Conservation (phyloP, 352 stramenopile species). For the Phytopythium kandeliae region DNA sequence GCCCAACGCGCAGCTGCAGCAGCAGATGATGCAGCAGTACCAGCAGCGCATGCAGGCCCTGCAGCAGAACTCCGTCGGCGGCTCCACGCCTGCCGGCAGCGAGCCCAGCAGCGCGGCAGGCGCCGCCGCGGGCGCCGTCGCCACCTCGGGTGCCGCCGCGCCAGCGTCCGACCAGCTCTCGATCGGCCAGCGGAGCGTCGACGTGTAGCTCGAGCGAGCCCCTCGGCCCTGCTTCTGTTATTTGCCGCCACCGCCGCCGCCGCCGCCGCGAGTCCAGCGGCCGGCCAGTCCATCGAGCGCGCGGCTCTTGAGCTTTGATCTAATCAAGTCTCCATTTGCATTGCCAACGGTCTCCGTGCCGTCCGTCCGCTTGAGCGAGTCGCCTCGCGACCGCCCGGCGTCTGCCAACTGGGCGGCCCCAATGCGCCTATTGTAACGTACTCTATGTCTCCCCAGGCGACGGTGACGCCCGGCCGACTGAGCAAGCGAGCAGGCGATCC, state of each 20-base stretch:
- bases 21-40: constrained; percentile 89
- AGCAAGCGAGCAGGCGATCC: too few species aligned
- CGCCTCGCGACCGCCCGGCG: too few species aligned
- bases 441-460: constrained; percentile 3
- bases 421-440: constrained; percentile 4
- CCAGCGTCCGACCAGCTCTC: constrained; percentile 59
- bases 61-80: constrained; percentile 39
- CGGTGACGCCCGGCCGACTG: too few species aligned
- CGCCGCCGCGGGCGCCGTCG: constrained; percentile 11
- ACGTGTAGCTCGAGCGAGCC: constrained; percentile 48
- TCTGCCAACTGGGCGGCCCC: too few species aligned
- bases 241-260: too few species aligned
- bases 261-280: too few species aligned
- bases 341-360: too few species aligned
- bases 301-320: too few species aligned
- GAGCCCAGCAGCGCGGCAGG: constrained; percentile 19
- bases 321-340: not conserved
- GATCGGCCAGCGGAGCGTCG: constrained; percentile 71
- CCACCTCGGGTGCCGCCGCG: constrained; percentile 8
- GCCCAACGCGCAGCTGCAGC: constrained; percentile 77
- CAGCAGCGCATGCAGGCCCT: constrained; percentile 75
- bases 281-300: too few species aligned
- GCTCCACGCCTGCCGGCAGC: constrained; percentile 16
- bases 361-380: too few species aligned
- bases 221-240: too few species aligned